Conservation (phyloP, 2,329 filamentous ascomycete genomes). For the Neocatenulostroma microsporum region DNA sequence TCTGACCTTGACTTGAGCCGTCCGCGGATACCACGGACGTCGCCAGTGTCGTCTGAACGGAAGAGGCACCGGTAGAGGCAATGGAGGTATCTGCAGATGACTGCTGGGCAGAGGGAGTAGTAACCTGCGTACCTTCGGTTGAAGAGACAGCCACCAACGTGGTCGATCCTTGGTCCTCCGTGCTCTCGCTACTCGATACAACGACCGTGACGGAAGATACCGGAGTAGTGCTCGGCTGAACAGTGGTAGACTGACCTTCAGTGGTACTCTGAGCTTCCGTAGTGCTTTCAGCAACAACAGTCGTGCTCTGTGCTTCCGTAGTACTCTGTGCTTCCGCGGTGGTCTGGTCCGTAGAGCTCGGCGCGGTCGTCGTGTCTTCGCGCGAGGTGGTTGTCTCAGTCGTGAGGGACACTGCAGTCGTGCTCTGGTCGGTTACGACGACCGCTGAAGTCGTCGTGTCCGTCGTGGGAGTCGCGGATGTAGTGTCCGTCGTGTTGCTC, state of each 20-base stretch:
- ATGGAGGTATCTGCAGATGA: conserved; percentile 1
- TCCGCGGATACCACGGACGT: not conserved
- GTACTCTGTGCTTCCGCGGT: not conserved
- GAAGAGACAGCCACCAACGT: conserved; percentile 4
- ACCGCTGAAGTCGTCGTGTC: conserved; percentile 17
- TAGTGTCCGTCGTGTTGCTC: conserved; percentile 10
- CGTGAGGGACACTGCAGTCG: conserved; percentile 19
- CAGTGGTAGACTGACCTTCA: conserved; percentile 17
- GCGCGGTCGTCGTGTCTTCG: too few relatives aligned
- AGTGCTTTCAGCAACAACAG: conserved; percentile 11
- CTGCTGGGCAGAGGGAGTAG: conserved; percentile 5
- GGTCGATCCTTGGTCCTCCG: conserved; percentile 4
- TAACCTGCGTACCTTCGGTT: conserved; percentile 1
- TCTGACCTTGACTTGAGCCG: conserved; percentile 13
- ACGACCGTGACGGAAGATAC: conserved; percentile 4
- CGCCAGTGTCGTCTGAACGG: not conserved
- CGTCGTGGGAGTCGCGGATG: conserved; percentile 14
- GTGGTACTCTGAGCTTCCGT: conserved; percentile 10
- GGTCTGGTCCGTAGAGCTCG: not conserved
- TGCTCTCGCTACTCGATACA: conserved; percentile 11
- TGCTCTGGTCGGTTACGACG: conserved; percentile 20
- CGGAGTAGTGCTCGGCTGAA: conserved; percentile 3
- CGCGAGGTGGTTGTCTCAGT: conserved; percentile 17
- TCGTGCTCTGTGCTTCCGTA: conserved; percentile 9
- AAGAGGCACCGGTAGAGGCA: not conserved